phyloP scores from a whole-genome alignment of 2,329 filamentous ascomycete species.

The Amesomyces nigricolor region DNA sequence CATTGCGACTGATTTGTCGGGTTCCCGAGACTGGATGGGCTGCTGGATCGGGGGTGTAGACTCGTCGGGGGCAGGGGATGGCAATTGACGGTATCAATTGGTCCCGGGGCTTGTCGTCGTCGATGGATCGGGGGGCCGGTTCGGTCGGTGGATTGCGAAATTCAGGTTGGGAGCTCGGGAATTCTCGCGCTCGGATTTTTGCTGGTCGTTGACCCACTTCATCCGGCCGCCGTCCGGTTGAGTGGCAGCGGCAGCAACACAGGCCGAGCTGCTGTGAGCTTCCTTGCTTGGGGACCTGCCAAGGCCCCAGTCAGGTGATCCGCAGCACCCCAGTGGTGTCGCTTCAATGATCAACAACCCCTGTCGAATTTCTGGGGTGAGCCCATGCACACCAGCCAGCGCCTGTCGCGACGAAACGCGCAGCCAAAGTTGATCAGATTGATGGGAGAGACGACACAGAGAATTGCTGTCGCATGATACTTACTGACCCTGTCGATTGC shows the following conservation, averaged over 20 bases:
- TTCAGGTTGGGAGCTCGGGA: constrained; percentile 32
- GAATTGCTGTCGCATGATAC: too few relatives aligned
- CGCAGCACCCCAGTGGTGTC: constrained; percentile 11
- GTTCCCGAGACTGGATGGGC: constrained; percentile 11
- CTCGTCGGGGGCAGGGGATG: constrained; percentile 17
- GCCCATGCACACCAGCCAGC: constrained; percentile 25
- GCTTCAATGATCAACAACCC: constrained; percentile 7
- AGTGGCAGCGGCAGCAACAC: background rate
- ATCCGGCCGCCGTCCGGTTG: constrained; percentile 1
- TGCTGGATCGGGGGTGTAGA: constrained; percentile 13
- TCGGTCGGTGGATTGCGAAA: constrained; percentile 19
- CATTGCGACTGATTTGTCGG: constrained; percentile 24
- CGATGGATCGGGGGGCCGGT: constrained; percentile 21
- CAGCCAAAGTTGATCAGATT: too few relatives aligned
- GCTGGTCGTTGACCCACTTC: constrained; percentile 10
- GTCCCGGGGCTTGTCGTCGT: constrained; percentile 25
- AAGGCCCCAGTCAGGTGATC: constrained; percentile 17
- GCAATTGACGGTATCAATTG: constrained; percentile 26
- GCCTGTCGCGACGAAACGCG: constrained; percentile 13
- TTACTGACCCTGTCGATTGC: too few relatives aligned
- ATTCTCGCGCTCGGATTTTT: constrained; percentile 32
- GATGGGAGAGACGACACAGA: too few relatives aligned
- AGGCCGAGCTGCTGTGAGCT: too few relatives aligned
- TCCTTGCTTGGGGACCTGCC: background rate
- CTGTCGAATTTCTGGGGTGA: constrained; percentile 2